Base-by-base conservation (phyloP, 345 rosid species). In the Iberis pinnata region DNA sequence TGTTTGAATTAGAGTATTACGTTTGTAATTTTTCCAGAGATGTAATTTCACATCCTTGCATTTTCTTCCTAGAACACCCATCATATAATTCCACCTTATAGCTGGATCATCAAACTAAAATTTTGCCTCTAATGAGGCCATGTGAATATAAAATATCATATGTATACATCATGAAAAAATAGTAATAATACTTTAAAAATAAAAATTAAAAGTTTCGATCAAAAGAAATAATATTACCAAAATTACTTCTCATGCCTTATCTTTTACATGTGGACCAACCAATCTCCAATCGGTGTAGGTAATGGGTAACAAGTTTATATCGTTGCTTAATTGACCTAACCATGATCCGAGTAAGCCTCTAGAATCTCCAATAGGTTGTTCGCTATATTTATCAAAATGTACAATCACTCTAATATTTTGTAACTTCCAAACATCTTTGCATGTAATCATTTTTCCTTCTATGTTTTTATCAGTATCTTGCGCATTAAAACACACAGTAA, bases 301-400 rank as follows among this genome's bases (percentile, higher is more conserved):
- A 12, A 56, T 31, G 49, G 61, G 20, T 42, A 42, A 1, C 41
- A 56, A 43, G 6, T 19, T 14, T 12, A 43, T 19, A 42, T 56
- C 32, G 10, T 14, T 19, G 12, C 42, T 56, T 19, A 43, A 7
- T 9, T 15, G 18, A 15, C 43, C 43, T 39, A 39, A 10, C 26
- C 47, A 43, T 10, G 26, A 18, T 12, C 47, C 27, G 18, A 49
- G 25, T 49, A 49, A 9, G 8, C 54, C 40, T 49, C 12, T 11
- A 0, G 27, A 49, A n/a, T 17, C 40, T 32, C 7, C 17, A 32
- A 32, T 18, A 32, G 26, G 54, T 18, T 49, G 38, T 1, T 18
- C 18, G 3, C 15, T 17, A 14, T 49, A 38, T 31, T 27, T 36
- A 12, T 5, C 19, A 6, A 56, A 43, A 43, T 43, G 31, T 8